Percentiles rank a stretch among this genome's conserved stretches.
These are phyloP conservation scores for Penicillium cinerascens DNA, from an alignment of 495 filamentous ascomycete species.

Conservation along the genomic window DNA sequence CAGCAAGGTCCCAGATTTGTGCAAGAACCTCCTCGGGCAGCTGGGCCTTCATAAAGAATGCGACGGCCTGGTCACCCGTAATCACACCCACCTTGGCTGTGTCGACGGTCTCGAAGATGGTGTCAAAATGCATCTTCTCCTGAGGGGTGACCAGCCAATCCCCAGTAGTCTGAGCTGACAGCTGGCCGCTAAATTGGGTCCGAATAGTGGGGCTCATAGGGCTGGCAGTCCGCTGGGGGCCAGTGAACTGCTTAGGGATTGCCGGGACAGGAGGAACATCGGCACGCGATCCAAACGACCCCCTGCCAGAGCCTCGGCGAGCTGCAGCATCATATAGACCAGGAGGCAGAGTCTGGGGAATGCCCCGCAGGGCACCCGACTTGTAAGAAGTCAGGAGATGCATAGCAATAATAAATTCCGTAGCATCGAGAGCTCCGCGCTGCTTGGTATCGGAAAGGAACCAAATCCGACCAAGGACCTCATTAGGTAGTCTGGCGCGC, in stretches of 20 bases:
- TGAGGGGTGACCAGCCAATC: constrained; percentile 80
- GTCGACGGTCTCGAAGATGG: constrained; percentile 77
- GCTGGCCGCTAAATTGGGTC: constrained; percentile 50
- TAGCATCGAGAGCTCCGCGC: constrained; percentile 79
- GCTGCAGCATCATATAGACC: constrained; percentile 90
- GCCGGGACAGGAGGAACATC: constrained; percentile 51
- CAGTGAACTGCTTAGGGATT: constrained; percentile 72
- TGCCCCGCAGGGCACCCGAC: constrained; percentile 68
- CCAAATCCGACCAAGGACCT: constrained; percentile 90
- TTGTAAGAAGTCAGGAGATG: constrained; percentile 90
- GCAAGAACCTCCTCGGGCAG: constrained; percentile 86
- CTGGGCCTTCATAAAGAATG: constrained; percentile 88
- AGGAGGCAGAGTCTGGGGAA: constrained; percentile 79
- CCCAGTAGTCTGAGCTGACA: constrained; percentile 62
- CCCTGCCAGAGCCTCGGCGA: constrained; percentile 55
- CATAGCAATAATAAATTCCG: constrained; percentile 98
- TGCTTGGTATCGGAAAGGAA: constrained; percentile 89
- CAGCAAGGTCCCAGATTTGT: constrained; percentile 96
- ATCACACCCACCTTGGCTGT: constrained; percentile 75
- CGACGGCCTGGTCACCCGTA: constrained; percentile 90
- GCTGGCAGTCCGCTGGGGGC: constrained; percentile 63
- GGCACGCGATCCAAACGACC: constrained; percentile 42
- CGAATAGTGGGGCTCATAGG: constrained; percentile 53
- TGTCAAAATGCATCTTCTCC: constrained; percentile 84
- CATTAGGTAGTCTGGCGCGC: constrained; percentile 83